Evolutionary conservation across 108 stramenopile species (phyloP), one percentile per base, ranked within the genome.

Genomic region (Nitzschia sp.): DNA sequence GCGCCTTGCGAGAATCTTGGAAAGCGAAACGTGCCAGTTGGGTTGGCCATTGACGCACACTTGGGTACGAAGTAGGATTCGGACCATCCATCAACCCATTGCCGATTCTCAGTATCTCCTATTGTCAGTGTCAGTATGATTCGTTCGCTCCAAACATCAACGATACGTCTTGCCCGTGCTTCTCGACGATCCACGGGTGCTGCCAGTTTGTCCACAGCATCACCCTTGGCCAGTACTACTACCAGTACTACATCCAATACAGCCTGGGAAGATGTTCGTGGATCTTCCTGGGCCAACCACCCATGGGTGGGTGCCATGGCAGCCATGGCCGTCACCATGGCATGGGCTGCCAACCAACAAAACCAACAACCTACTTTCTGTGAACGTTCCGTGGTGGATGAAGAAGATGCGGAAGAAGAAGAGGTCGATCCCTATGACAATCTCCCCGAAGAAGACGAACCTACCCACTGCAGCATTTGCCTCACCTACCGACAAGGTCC

Each of bases 401-500:
- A 62, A 19, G 46, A 64, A 6, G 74, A 70, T 7, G 81, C 71
- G 8, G 73, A 66, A 26, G 55, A 62, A 26, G 59, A 65, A 9
- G 82, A 63, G 21, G 73, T 60, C 10, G 81, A 86, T 64, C 81
- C 79, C 20, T 85, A 90, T 50, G 88, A 85, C 37, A 84, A 86
- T 44, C 72, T 85, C 20, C 85, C 83, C 8, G 83, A 80, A 48
- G 70, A 90, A 46, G 92, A 90, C 57, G 92, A 93, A 68, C 82
- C 84, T 14, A 93, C 92, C 24, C 61, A 83, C 19, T 93, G 92
- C 57, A 80, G 83, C 60, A 93, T 93, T 46, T 93, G 92, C 60
- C 67, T 85, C 46, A 90, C 88, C 37, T 90, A 90, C 66, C 84
- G 92, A 11, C 87, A 87, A 71, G 92, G 92, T 20, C 92, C 92